Percentiles rank a stretch among this genome's conserved stretches.
Evolutionary conservation across 140 eudicot species (phyloP).

Genomic region (Flaveria floridana): DNA sequence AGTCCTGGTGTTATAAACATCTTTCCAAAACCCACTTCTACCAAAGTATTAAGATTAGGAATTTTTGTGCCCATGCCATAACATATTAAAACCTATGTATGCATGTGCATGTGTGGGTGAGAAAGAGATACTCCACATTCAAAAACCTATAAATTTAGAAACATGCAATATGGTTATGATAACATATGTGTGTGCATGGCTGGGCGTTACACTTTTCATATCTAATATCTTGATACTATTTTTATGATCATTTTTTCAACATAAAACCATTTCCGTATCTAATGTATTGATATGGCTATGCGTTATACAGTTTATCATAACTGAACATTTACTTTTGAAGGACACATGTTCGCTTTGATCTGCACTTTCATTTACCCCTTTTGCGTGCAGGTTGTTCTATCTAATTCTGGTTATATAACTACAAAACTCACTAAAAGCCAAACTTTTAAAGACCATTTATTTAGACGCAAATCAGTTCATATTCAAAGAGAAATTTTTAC

Average conservation of each 20-base stretch:
- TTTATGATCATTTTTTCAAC: not conserved
- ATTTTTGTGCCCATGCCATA: not conserved
- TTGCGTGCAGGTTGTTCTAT: not conserved
- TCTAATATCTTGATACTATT: not conserved
- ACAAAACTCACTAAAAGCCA: not conserved
- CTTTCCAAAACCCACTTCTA: not conserved
- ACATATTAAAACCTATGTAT: no score
- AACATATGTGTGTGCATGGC: not conserved
- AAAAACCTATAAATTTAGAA: not conserved
- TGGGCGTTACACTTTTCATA: not conserved
- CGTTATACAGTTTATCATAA: not conserved
- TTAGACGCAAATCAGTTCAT: not conserved
- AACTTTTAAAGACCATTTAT: not conserved
- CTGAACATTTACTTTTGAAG: not conserved
- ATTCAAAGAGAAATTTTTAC: not conserved
- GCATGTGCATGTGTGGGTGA: not conserved
- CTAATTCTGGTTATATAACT: not conserved
- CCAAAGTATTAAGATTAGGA: not conserved
- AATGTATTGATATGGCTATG: not conserved
- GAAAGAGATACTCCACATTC: not conserved
- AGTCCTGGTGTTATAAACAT: no score
- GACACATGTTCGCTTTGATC: not conserved
- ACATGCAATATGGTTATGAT: conserved; percentile 1
- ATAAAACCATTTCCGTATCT: not conserved
- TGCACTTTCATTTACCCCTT: conserved; percentile 4